These are phyloP conservation scores for Saccharomyces hybrid DNA, from an alignment of 1,139 yeast species.

Conservation along the genomic window DNA sequence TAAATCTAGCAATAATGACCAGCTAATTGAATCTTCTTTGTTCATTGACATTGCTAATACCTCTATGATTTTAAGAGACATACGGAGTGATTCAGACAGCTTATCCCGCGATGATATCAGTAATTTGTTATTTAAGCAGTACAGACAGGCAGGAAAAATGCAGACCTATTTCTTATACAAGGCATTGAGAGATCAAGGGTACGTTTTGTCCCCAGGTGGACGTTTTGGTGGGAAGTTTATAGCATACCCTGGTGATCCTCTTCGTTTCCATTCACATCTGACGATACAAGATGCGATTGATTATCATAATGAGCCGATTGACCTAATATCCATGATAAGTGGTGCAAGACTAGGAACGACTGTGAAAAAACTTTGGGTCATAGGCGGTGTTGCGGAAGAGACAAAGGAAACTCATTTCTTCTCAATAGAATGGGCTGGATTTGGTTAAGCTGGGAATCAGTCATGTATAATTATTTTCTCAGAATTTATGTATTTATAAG, in stretches of 20 bases:
- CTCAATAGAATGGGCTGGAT: conserved; percentile 79
- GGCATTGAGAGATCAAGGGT: conserved; percentile 10
- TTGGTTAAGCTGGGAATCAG: conserved; percentile 39
- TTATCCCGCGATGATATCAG: not conserved
- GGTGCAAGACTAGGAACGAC: conserved; percentile 91
- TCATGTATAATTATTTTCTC: not conserved
- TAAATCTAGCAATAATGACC: conserved; percentile 3
- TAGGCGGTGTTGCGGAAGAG: conserved; percentile 40
- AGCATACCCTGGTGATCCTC: conserved; percentile 92
- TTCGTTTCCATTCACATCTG: conserved; percentile 81
- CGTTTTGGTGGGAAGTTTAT: conserved; percentile 86
- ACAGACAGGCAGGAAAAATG: not conserved
- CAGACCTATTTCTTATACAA: conserved; percentile 17
- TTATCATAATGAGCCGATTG: conserved; percentile 44
- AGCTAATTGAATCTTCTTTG: conserved; percentile 19
- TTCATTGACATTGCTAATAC: conserved; percentile 17
- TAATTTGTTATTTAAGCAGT: not conserved
- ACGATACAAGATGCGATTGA: conserved; percentile 51
- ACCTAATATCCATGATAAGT: conserved; percentile 52
- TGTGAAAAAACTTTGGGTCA: conserved; percentile 78
- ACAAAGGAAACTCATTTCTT: conserved; percentile 33
- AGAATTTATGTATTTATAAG: not conserved
- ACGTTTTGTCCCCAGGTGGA: conserved; percentile 64
- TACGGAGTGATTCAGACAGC: not conserved
- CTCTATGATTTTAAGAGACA: conserved; percentile 8